Percentiles rank a stretch among this genome's conserved stretches.
phyloP scores from a whole-genome alignment of 139 green algal species.

The Chlorella vulgaris region DNA sequence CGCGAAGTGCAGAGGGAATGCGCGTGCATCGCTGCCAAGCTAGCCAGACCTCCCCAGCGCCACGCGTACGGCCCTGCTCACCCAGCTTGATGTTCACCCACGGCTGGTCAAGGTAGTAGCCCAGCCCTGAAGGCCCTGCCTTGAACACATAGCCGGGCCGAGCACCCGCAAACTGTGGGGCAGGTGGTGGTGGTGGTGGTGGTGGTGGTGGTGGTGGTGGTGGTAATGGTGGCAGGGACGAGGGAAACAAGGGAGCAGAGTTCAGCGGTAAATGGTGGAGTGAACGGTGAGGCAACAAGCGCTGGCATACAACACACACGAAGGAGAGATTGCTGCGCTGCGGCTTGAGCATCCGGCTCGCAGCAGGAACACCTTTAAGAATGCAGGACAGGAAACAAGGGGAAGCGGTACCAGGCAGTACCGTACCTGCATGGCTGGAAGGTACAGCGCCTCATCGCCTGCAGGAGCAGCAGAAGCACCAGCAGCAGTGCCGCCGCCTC shows the following conservation, averaged over 20 bases:
- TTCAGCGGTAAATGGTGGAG: too few species aligned
- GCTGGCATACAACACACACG: too few species aligned
- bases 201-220: background rate
- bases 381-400: too few species aligned
- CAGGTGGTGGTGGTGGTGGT: background rate
- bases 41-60: background rate
- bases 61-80: background rate
- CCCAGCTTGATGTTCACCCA: slow-evolving; percentile 17
- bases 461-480: background rate
- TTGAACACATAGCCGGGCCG: slow-evolving; percentile 74
- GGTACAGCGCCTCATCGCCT: background rate
- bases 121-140: slow-evolving; percentile 50
- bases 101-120: slow-evolving; percentile 60
- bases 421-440: slow-evolving; percentile 14
- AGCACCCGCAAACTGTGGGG: slow-evolving; percentile 56
- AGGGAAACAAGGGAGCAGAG: too few species aligned
- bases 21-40: background rate
- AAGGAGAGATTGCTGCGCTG: too few species aligned
- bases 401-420: too few species aligned
- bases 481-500: background rate
- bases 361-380: too few species aligned
- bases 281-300: too few species aligned
- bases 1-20: too few species aligned
- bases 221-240: too few species aligned
- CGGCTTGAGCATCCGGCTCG: too few species aligned